Conservation (phyloP, 2,329 filamentous ascomycete genomes). For the Colletotrichum acutatum region DNA sequence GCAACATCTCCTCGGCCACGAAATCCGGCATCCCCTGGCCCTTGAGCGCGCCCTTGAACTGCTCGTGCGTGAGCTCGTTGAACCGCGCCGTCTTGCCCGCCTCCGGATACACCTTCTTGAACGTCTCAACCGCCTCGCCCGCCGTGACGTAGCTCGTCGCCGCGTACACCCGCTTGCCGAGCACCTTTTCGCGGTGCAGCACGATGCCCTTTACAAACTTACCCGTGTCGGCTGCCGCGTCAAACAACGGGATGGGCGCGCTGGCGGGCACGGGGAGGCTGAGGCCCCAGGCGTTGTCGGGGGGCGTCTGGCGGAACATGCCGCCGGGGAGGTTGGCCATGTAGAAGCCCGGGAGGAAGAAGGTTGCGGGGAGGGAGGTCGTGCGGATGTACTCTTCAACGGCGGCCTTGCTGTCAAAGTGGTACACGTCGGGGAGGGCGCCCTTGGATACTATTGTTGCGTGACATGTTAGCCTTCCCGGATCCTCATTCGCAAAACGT, state of each 20-base stretch:
- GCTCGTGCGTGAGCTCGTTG: slow-evolving; percentile 45
- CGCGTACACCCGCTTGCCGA: slow-evolving; percentile 48
- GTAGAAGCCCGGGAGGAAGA: slow-evolving; percentile 64
- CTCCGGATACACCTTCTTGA: slow-evolving; percentile 44
- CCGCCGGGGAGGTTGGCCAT: slow-evolving; percentile 59
- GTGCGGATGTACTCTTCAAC: slow-evolving; percentile 64
- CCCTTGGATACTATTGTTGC: slow-evolving; percentile 49
- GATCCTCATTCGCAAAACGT: not conserved
- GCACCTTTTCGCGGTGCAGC: slow-evolving; percentile 36
- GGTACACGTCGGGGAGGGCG: slow-evolving; percentile 53
- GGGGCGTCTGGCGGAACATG: slow-evolving; percentile 42
- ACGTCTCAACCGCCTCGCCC: slow-evolving; percentile 43
- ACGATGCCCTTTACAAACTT: slow-evolving; percentile 47
- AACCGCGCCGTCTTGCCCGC: slow-evolving; percentile 47
- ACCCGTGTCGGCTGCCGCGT: slow-evolving; percentile 53
- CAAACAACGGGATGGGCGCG: slow-evolving; percentile 47
- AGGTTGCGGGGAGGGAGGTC: slow-evolving; percentile 58
- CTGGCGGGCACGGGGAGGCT: slow-evolving; percentile 44
- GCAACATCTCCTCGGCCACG: slow-evolving; percentile 50
- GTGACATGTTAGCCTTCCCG: not conserved
- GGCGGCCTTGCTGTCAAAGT: slow-evolving; percentile 68
- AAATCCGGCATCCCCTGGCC: slow-evolving; percentile 34
- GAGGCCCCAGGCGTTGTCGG: slow-evolving; percentile 46
- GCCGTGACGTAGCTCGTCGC: slow-evolving; percentile 51
- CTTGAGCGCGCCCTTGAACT: slow-evolving; percentile 49